Base-by-base conservation (phyloP, 768 basidiomycete species). In the Lactarius hatsudake region DNA sequence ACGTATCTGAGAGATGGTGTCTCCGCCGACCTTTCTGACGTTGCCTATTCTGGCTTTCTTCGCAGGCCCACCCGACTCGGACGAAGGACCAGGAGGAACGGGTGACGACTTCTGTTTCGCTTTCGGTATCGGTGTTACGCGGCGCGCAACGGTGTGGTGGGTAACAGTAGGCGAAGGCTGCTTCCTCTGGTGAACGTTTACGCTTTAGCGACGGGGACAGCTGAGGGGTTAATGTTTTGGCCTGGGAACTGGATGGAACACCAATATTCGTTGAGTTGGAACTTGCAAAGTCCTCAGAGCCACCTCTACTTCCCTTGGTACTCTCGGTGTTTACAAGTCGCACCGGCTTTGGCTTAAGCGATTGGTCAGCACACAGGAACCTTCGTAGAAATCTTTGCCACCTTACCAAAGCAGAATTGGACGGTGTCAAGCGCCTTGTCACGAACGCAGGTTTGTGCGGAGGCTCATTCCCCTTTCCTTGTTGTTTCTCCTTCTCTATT, bases 271-370 rank as follows among this genome's bases (percentile, higher is more conserved):
- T 8, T 17, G 51, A 12, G n/a, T 42, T 38, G 61, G 40, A 36
- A 59, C 23, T 30, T 55, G 32, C 53, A 38, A 42, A 34, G 18
- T 65, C 68, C 28, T 69, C 68, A 32, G 64, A 65, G 58, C 68
- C 65, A 43, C 68, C 69, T n/a, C 57, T 61, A 26, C 68, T 61
- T 51, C 55, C 61, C 7, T 32, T 20, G 23, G 53, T 23, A 48
- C 28, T 62, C 32, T 51, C 36, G n/a, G 38, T 55, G 42, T 55
- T 69, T 30, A 65, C 69, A 17, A 69, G 51, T 32, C 69, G 69
- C 36, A 61, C 56, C 13, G 67, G 61, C 59, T 71, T 71, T 53
- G 63, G 61, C 69, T 69, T 59, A 53, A 45, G 40, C n/a, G n/a
- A 28, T n/a, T 17, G 40, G 53, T 67, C 1, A 63, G 62, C 30